These are phyloP conservation scores for Sanghuangporus baumii DNA, from an alignment of 1,284 basidiomycete genomes.

Conservation along the genomic window DNA sequence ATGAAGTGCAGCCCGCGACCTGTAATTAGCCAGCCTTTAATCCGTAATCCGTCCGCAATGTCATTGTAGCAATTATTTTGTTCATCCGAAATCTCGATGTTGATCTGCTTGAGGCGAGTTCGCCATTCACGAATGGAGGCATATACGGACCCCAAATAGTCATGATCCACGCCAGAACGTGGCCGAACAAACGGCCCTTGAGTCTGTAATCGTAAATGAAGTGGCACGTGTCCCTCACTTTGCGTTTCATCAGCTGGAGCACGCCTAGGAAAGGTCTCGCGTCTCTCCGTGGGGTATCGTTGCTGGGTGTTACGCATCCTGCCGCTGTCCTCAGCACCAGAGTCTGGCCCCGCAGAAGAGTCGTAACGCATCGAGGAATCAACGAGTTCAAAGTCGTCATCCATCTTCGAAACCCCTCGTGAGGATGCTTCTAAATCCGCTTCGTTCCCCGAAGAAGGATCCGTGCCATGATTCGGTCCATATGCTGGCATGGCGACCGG, in stretches of 20 bases:
- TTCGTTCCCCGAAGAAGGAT: slow-evolving; percentile 26
- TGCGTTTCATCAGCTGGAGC: slow-evolving; percentile 20
- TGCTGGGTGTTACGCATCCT: background rate
- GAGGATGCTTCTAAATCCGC: slow-evolving; percentile 27
- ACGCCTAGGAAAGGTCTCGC: slow-evolving; percentile 62
- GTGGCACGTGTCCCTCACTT: slow-evolving; percentile 41
- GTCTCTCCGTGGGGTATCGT: slow-evolving; percentile 36
- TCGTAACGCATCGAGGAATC: background rate
- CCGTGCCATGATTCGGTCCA: slow-evolving; percentile 47
- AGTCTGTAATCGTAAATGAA: slow-evolving; percentile 64
- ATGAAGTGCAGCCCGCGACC: slow-evolving; percentile 62
- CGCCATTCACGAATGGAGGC: slow-evolving; percentile 63
- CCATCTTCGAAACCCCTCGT: background rate
- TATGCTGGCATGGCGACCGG: slow-evolving; percentile 42
- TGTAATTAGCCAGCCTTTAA: slow-evolving; percentile 74
- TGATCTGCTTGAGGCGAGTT: slow-evolving; percentile 63
- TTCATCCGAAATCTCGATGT: slow-evolving; percentile 57
- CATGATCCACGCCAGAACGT: slow-evolving; percentile 59
- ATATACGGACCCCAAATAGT: slow-evolving; percentile 59
- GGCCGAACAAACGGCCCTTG: slow-evolving; percentile 67
- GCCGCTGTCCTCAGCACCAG: background rate
- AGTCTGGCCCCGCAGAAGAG: slow-evolving; percentile 1
- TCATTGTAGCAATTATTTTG: slow-evolving; percentile 62
- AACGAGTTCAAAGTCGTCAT: slow-evolving; percentile 6
- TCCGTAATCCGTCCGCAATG: slow-evolving; percentile 59